phyloP scores from a whole-genome alignment of 495 filamentous ascomycete genomes.

The Penicillium paradoxum region DNA sequence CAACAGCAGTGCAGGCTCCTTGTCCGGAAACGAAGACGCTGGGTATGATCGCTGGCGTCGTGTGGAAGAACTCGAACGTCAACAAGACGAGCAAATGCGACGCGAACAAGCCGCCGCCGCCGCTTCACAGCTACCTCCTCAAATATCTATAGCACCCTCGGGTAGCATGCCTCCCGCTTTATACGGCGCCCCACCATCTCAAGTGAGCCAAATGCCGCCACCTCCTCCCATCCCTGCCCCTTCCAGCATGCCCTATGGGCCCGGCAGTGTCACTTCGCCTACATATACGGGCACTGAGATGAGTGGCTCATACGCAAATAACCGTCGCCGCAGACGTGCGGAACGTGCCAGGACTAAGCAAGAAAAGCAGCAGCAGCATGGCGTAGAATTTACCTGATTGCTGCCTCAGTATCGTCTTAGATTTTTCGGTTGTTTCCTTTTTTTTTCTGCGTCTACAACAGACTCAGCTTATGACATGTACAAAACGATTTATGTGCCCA shows the following conservation, averaged over 20 bases:
- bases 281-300: slow-evolving; percentile 49
- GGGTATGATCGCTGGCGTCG: slow-evolving; percentile 45
- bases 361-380: slow-evolving; percentile 39
- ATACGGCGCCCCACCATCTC: slow-evolving; percentile 25
- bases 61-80: slow-evolving; percentile 47
- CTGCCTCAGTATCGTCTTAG: not conserved
- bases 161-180: slow-evolving; percentile 27
- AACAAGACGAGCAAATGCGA: slow-evolving; percentile 46
- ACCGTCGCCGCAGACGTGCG: slow-evolving; percentile 47
- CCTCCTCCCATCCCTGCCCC: slow-evolving; percentile 33
- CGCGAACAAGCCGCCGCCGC: slow-evolving; percentile 37
- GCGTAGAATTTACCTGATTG: slow-evolving; percentile 44
- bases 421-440: not conserved
- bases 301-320: slow-evolving; percentile 51
- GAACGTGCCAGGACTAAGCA: slow-evolving; percentile 47
- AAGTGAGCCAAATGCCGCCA: slow-evolving; percentile 31
- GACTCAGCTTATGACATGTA: slow-evolving; percentile 5
- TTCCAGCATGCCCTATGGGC: slow-evolving; percentile 36
- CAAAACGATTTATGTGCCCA: slow-evolving; percentile 9
- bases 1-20: slow-evolving; percentile 41
- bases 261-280: slow-evolving; percentile 44
- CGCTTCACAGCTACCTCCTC: slow-evolving; percentile 11
- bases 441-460: not conserved
- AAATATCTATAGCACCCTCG: slow-evolving; percentile 24
- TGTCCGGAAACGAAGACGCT: slow-evolving; percentile 42